Evolutionary conservation across 2,329 filamentous ascomycete genomes (phyloP), one percentile per base, ranked within the genome.

Genomic region (Fusarium heterosporum): DNA sequence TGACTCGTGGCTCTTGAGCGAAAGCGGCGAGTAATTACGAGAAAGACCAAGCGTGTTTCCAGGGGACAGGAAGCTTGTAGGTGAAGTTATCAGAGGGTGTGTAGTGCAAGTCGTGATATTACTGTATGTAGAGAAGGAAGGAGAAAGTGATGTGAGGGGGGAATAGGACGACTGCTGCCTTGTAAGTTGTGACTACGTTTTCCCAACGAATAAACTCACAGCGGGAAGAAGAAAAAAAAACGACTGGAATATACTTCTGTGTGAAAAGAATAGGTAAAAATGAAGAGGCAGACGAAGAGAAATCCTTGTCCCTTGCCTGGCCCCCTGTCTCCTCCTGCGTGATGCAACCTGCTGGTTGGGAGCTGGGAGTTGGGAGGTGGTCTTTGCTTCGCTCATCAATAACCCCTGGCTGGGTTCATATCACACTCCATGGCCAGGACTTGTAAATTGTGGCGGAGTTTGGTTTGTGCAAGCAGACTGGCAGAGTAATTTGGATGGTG

Each of bases 1-100:
- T 76, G 74, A 75, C 73, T 75, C 73, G 72, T 66, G 64, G 56
- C 59, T 48, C 40, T 55, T 55, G 65, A 68, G 72, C 72, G 70
- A 72, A 73, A 73, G 68, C 72, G 70, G 70, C 72, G 64, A 68
- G 69, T 48, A 71, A 69, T 72, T 73, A 69, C 54, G 66, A 69
- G 65, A 62, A 68, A 57, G 56, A 54, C 46, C 41, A 63, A 61
- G 63, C 55, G 55, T 41, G 30, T 29, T 47, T 57, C 55, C 53
- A 52, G 55, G 52, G 60, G 59, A 40, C 34, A 30, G n/a, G 12
- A 61, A 17, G 55, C 34, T 36, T n/a, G 19, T 40, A 61, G 25
- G 34, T 54, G 40, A 46, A 28, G 32, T 34, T 54, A 38, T 63
- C 50, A 42, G 48, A 55, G 66, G 61, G 63, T 49, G 69, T 69